Percentiles rank a stretch among this genome's conserved stretches.
Conservation (phyloP, 1,284 basidiomycete species). For the Erythrobasidium hasegawianum region DNA sequence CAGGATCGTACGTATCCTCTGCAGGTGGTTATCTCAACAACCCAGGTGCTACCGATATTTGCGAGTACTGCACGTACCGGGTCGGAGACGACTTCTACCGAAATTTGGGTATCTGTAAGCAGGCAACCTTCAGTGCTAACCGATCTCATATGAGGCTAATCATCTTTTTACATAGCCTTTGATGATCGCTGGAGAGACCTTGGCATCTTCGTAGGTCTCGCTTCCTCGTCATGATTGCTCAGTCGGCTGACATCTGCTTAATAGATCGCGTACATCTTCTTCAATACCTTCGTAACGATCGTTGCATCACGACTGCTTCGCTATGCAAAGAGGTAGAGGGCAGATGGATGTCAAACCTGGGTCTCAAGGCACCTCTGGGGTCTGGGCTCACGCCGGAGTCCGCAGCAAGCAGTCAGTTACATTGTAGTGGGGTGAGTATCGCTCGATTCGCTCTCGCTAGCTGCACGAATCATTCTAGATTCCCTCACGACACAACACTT, state of each 20-base stretch:
- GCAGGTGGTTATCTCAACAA: conserved; percentile 78
- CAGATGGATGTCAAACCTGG: no score
- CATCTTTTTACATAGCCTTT: neutral
- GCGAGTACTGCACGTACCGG: conserved; percentile 69
- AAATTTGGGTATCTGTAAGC: conserved; percentile 61
- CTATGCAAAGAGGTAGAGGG: conserved; percentile 55
- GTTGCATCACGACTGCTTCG: conserved; percentile 70
- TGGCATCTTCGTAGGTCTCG: conserved; percentile 64
- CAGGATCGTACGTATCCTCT: conserved; percentile 42
- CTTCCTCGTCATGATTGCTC: conserved; percentile 48
- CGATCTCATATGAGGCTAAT: neutral
- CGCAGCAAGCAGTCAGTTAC: no score
- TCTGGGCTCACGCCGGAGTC: no score
- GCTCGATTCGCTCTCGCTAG: no score
- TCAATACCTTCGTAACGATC: conserved; percentile 69
- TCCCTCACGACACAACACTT: no score
- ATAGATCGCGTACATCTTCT: conserved; percentile 52
- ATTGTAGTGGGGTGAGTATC: no score
- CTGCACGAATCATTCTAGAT: no score
- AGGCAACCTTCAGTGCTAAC: conserved; percentile 52
- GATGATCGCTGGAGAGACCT: conserved; percentile 65
- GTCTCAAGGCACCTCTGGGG: no score
- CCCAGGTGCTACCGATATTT: conserved; percentile 58
- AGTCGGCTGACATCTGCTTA: neutral
- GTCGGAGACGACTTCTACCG: conserved; percentile 66